Evolutionary conservation across 371 early-diverging fungal species (phyloP).

Genomic region (Mortierella sp.): DNA sequence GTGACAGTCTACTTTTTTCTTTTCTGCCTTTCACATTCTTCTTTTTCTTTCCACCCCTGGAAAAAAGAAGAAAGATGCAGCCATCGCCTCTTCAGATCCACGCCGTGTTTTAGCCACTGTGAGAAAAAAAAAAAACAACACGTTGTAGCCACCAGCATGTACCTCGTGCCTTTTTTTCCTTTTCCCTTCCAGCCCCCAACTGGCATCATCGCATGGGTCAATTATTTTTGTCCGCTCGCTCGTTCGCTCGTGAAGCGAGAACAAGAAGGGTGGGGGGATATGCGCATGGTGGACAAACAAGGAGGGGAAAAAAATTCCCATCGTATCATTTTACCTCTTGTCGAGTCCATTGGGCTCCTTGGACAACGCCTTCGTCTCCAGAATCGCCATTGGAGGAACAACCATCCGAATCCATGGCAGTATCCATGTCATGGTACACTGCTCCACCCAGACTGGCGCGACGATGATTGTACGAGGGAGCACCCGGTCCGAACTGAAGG

Average conservation of each 20-base stretch:
- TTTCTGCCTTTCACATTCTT: neutral
- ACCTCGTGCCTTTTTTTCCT: neutral
- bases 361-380: conserved; percentile 10
- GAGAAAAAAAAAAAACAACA: neutral
- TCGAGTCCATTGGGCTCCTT: conserved; percentile 19
- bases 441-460: neutral
- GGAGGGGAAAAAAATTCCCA: neutral
- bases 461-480: conserved; percentile 7
- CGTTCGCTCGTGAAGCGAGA: neutral
- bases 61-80: neutral
- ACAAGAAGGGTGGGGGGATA: neutral
- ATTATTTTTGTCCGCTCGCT: neutral
- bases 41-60: neutral
- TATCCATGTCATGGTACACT: conserved; percentile 2
- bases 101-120: neutral
- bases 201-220: neutral
- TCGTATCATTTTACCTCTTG: conserved; percentile 19
- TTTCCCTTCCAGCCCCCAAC: neutral
- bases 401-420: conserved; percentile 20
- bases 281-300: neutral
- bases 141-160: conserved; percentile 12
- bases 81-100: neutral
- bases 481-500: conserved; percentile 4
- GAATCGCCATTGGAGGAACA: conserved; percentile 17
- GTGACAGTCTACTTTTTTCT: neutral